Evolutionary conservation across 805 yeast genomes (phyloP), one percentile per base, ranked within the genome.

Genomic region (Candida ipomoeae): DNA sequence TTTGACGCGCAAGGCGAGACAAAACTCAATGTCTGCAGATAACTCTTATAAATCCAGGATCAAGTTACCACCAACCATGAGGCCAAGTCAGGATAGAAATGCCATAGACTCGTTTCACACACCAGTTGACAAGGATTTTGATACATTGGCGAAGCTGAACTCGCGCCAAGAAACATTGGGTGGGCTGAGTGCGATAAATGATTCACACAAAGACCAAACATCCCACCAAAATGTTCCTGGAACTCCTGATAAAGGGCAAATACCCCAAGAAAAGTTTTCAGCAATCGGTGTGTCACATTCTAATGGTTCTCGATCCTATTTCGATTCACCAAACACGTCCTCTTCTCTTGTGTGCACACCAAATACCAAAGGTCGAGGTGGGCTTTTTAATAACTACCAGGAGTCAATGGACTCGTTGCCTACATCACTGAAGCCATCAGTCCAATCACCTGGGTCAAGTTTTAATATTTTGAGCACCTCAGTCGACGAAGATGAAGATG

Each of bases 401-500:
- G 45, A 37, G 29, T 42, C 45, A 33, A 23, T 23, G 46, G 46
- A 44, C 17, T 44, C 46, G 6, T 35, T 44, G 23, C 23, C 46
- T 10, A 34, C 40, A 6, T 44, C 46, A 18, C 39, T 17, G 33
- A 44, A 35, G 6, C 40, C 33, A 26, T 44, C 40, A 36, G 40
- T 35, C 5, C 46, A 44, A 26, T 44, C 46, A 23, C 46, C 46
- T 15, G 50, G 55, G 2, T 52, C 60, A 2, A 55, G 59, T 26
- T 60, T 61, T 44, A 53, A 55, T 14, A 55, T 59, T 4, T 39
- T 59, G 13, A 44, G 44, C 5, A 47, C 58, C 1, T 54, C 54
- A 31, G 69, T 52, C 51, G 60, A 42, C 50, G 65, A 66, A 17
- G 74, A 68, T 10, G 70, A 70, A 3, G 81, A 79, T 39, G 70